These are phyloP conservation scores for Solanum pinnatisectum DNA, from an alignment of 257 asterid genomes.

Conservation along the genomic window DNA sequence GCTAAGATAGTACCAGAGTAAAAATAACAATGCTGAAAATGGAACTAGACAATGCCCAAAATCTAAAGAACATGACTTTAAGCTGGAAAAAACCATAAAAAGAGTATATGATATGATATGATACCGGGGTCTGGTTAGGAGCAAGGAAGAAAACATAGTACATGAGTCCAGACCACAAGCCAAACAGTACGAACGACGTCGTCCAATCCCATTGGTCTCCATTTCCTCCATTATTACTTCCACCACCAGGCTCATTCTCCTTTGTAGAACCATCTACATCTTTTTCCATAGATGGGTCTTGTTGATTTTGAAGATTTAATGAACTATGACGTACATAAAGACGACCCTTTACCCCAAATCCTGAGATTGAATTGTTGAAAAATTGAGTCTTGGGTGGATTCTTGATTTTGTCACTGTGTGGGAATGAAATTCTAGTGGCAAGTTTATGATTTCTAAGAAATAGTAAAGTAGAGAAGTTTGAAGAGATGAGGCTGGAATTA, in stretches of 20 bases:
- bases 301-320: slow-evolving; percentile 29
- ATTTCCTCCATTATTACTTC: slow-evolving; percentile 17
- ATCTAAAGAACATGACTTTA: neutral
- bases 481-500: slow-evolving; percentile 32
- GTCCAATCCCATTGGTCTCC: slow-evolving; percentile 77
- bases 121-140: slow-evolving; percentile 89
- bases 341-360: slow-evolving; percentile 1
- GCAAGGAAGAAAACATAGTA: slow-evolving; percentile 71
- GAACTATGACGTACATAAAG: slow-evolving; percentile 31
- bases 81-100: neutral
- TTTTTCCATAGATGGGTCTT: slow-evolving; percentile 28
- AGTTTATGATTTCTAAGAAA: slow-evolving; percentile 4
- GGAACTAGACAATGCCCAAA: neutral
- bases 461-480: slow-evolving; percentile 36
- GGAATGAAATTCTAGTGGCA: slow-evolving; percentile 7
- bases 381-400: slow-evolving; percentile 1
- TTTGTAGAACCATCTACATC: slow-evolving; percentile 7
- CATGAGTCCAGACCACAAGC: slow-evolving; percentile 74
- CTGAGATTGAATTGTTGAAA: neutral
- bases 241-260: slow-evolving; percentile 14
- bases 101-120: neutral
- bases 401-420: neutral
- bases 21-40: neutral
- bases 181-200: slow-evolving; percentile 65
- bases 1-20: neutral